Evolutionary conservation across 176 grass and related monocot species (phyloP).

Genomic region (Tillandsia leiboldiana): DNA sequence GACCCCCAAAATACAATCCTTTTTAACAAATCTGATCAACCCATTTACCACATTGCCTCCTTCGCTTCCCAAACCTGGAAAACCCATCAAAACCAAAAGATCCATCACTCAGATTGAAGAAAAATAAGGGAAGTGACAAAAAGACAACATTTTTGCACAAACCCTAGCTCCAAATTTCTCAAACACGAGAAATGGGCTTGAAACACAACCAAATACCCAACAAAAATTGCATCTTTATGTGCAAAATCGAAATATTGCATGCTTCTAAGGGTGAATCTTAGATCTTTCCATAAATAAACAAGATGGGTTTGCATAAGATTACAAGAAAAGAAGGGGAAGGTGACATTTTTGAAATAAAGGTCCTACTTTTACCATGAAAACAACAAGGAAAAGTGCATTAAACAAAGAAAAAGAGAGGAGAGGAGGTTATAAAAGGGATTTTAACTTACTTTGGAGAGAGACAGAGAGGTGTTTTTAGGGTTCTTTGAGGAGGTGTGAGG

Average conservation of each 20-base stretch:
- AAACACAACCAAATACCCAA: too few species aligned
- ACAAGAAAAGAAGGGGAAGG: not conserved
- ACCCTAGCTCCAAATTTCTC: constrained; percentile 1
- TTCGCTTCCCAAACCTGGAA: not conserved
- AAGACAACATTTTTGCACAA: constrained; percentile 1
- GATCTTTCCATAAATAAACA: not conserved
- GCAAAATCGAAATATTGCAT: not conserved
- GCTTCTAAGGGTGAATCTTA: not conserved
- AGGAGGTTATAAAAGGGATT: not conserved
- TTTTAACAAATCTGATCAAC: not conserved
- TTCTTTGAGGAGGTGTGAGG: not conserved
- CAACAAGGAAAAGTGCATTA: not conserved
- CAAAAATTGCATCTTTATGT: not conserved
- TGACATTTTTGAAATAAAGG: too few species aligned
- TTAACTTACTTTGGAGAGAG: not conserved
- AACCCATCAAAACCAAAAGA: constrained; percentile 10
- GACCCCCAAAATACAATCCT: not conserved
- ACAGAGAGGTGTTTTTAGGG: not conserved
- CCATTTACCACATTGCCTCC: constrained; percentile 8
- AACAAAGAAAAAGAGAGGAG: not conserved
- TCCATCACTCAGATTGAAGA: not conserved
- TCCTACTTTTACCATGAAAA: too few species aligned
- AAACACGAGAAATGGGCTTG: not conserved
- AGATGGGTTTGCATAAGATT: not conserved
- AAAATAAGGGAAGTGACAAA: not conserved